phyloP scores from a whole-genome alignment of 495 filamentous ascomycete species.

The Xylaria nigripes region DNA sequence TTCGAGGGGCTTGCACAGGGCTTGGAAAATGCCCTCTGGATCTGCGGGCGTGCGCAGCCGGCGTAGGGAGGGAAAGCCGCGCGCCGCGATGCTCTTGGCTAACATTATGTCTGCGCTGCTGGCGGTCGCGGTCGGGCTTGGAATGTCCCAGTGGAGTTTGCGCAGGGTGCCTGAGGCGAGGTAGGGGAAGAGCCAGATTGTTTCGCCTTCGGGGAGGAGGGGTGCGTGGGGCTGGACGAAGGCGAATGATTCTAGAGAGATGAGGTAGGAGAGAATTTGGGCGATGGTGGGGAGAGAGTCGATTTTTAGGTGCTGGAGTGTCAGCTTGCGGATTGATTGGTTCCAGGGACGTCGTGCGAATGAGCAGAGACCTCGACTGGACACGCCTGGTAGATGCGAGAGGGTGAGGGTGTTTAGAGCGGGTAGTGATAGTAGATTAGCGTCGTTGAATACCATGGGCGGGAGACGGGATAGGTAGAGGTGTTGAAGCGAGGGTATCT shows the following conservation, averaged over 20 bases:
- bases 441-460: constrained; percentile 62
- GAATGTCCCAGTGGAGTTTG: constrained; percentile 77
- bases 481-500: constrained; percentile 60
- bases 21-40: constrained; percentile 63
- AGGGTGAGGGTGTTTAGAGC: constrained; percentile 65
- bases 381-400: constrained; percentile 67
- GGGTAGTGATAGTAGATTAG: constrained; percentile 60
- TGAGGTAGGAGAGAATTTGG: constrained; percentile 62
- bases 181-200: constrained; percentile 58
- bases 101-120: constrained; percentile 59
- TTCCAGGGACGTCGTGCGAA: constrained; percentile 56
- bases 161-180: constrained; percentile 59
- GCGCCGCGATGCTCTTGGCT: constrained; percentile 58
- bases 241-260: constrained; percentile 54
- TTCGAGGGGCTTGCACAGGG: constrained; percentile 53
- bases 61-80: constrained; percentile 63
- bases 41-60: constrained; percentile 65
- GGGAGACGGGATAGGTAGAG: constrained; percentile 70
- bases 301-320: constrained; percentile 58
- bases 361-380: constrained; percentile 64
- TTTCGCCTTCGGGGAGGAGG: constrained; percentile 48
- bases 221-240: constrained; percentile 61
- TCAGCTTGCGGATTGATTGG: constrained; percentile 48
- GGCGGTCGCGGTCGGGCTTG: constrained; percentile 34
- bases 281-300: constrained; percentile 62